A percentile compares a stretch with the other conserved stretches of the same genome.
Conservation (phyloP, 805 yeast species). For the Hanseniaspora hatyaiensis region DNA sequence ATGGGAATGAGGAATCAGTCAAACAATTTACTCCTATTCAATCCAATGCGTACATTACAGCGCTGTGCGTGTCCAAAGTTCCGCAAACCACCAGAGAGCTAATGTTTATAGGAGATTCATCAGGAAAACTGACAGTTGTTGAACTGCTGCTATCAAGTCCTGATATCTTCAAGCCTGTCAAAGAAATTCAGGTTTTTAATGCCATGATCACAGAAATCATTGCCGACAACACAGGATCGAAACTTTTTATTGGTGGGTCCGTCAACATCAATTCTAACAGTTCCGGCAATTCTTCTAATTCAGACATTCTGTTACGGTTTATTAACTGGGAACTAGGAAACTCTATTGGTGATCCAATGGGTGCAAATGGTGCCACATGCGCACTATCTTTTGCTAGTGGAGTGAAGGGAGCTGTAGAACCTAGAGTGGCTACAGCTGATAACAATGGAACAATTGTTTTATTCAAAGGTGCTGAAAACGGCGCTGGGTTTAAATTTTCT, state of each 20-base stretch:
- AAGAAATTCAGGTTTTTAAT: slow-evolving; percentile 13
- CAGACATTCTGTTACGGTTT: slow-evolving; percentile 8
- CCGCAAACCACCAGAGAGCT: slow-evolving; percentile 9
- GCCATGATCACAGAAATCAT: slow-evolving; percentile 10
- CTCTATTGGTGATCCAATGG: slow-evolving; percentile 65
- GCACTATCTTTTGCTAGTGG: slow-evolving; percentile 12
- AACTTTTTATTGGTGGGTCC: slow-evolving; percentile 5
- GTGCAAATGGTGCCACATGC: slow-evolving; percentile 9
- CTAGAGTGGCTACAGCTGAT: slow-evolving; percentile 46
- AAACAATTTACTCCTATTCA: slow-evolving; percentile 4
- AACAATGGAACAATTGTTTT: slow-evolving; percentile 82
- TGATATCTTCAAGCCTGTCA: slow-evolving; percentile 6
- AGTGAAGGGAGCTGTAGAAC: background rate
- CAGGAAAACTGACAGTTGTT: slow-evolving; percentile 9
- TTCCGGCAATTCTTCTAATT: background rate
- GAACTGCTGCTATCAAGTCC: slow-evolving; percentile 5
- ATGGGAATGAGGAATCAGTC: background rate
- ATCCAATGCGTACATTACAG: slow-evolving; percentile 10
- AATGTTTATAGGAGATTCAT: slow-evolving; percentile 10
- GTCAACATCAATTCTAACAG: slow-evolving; percentile 3
- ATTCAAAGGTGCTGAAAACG: slow-evolving; percentile 37
- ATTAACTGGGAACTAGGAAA: slow-evolving; percentile 74
- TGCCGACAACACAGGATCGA: slow-evolving; percentile 12
- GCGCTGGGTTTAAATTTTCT: slow-evolving; percentile 87
- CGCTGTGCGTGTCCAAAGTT: background rate